Percentiles rank a stretch among this genome's conserved stretches.
phyloP scores from a whole-genome alignment of 345 rosid genomes.

The Arabis alpina region DNA sequence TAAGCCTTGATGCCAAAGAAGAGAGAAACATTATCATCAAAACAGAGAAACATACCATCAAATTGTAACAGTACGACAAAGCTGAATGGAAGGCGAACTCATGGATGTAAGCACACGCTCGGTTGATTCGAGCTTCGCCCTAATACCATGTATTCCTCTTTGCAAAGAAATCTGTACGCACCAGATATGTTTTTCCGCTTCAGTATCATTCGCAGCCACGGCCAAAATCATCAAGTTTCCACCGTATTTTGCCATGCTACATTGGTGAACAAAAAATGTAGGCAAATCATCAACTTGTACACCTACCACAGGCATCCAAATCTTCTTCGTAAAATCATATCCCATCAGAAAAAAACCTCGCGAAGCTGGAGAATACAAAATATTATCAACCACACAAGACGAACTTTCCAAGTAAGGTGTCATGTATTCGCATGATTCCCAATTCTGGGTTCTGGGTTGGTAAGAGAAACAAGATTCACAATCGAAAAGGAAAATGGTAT shows the following conservation, averaged over 20 bases:
- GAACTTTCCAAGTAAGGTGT: background rate
- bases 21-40: background rate
- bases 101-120: background rate
- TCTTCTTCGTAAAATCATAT: too few species aligned
- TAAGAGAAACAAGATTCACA: background rate
- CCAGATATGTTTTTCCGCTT: background rate
- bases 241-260: too few species aligned
- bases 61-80: background rate
- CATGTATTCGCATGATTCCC: background rate
- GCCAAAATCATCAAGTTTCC: constrained; percentile 10
- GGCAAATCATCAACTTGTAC: too few species aligned
- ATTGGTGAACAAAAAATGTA: too few species aligned
- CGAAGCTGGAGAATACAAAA: background rate
- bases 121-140: background rate
- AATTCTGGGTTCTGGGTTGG: background rate
- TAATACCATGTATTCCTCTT: background rate
- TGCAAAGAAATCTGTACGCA: background rate
- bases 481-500: background rate
- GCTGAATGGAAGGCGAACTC: background rate
- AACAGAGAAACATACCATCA: background rate
- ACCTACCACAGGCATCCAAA: too few species aligned
- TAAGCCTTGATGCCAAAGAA: background rate
- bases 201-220: too few species aligned
- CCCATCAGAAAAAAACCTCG: too few species aligned
- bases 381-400: constrained; percentile 5